Evolutionary conservation across 352 stramenopile species (phyloP), one percentile per base, ranked within the genome.

Genomic region (Globisporangium yorkense): DNA sequence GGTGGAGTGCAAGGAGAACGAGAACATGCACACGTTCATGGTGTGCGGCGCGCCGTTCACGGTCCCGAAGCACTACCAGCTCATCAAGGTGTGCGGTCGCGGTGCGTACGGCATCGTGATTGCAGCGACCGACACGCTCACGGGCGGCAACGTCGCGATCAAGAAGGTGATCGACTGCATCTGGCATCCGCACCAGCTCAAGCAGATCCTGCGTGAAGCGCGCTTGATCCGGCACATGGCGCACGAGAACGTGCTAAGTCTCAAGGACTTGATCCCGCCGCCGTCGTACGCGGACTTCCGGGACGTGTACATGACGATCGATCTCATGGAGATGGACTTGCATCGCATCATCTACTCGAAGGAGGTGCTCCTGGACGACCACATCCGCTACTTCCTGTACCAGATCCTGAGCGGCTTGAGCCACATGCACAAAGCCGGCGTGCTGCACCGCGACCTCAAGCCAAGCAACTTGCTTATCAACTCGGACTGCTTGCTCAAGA

Each of bases 401-500:
- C 91, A 97, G 71, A 94, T 96, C 59, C 73, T 96, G 31, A 92
- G 82, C n/a, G 88, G 87, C 3, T 65, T 95, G 55, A 80, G 78
- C 56, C 84, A 95, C 71, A 95, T 95, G 86, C 86, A 95, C 65
- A 84, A 77, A 29, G 83, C 82, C 18, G 86, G 84, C 18, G 83
- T 95, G 45, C 66, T 95, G 49, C 86, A 95, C 64, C 84, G 86
- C 41, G 86, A 95, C 63, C 61, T 95, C 7, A 95, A 95, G 66
- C 86, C 86, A 0, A 93, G 84, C 58, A 95, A 95, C 43, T 50
- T 95, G 63, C 84, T 95, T 40, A 89, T 94, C 59, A 95, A 95
- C 63, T 94, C 84, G 18, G 97, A 98, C 64, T 98, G 95, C 54
- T 79, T 98, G 66, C 79, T 99, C 43, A 98, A 98, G 71, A 97